Evolutionary conservation across 257 asterid genomes (phyloP), one percentile per base, ranked within the genome.

Genomic region (Phtheirospermum japonicum): DNA sequence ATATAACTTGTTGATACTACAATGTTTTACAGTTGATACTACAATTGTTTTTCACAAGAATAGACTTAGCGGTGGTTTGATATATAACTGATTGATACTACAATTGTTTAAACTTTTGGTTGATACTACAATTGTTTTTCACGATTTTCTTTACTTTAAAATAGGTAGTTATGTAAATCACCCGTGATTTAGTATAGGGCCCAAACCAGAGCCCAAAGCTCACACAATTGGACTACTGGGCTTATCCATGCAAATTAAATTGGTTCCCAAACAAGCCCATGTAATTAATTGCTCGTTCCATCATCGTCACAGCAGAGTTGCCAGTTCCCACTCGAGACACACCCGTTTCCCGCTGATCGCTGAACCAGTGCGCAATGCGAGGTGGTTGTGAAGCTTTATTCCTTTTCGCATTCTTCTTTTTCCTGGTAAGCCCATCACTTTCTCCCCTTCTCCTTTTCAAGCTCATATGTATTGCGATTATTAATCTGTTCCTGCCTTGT

Each of bases 351-450:
- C 63, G 52, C 37, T 32, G 63, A 53, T 33, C 53, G 57, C 18
- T 46, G 20, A 48, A 10, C 19, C 58, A 53, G 49, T 31, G 33
- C 8, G 32, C 16, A 13, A 73, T 73, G 78, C 53, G 67, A 30
- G 64, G 55, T 63, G 63, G 59, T 50, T 63, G 18, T 12, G 9
- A 42, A 34, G 32, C 57, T 19, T 36, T 60, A 39, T 63, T 48
- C 23, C 55, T 68, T 58, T 50, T 59, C 59, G 74, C 67, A 14
- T 51, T 63, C 71, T 58, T 68, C 61, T 3, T 58, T 43, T 43
- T 63, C 71, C 74, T 63, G 67, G 77, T 73, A 73, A 67, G 62
- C 46, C 64, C 5, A 43, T 28, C 42, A 5, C 50, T 7, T 16
- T 8, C 43, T 17, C 9, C 10, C 9, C 6, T 28, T 7, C 43